Evolutionary conservation across 1,284 basidiomycete species (phyloP), one percentile per base, ranked within the genome.

Genomic region (Lignosus rhinocerotis): DNA sequence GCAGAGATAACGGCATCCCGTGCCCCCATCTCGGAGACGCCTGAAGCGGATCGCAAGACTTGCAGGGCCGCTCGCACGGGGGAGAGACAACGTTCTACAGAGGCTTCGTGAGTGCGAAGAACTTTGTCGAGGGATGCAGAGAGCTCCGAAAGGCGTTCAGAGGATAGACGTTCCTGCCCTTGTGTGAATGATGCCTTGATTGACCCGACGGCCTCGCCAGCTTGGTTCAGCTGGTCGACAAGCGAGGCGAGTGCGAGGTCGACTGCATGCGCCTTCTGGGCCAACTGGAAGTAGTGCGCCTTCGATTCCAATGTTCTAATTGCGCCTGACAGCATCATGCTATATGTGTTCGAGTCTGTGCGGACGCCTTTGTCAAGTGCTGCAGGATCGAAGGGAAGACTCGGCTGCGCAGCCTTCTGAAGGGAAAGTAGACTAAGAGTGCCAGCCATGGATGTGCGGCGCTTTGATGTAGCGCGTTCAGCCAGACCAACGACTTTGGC

Each of bases 321-420:
- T 25, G 78, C 78, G 12, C 85, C 84, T 6, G 79, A 79, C 16
- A 94, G 78, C 49, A 77, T 78, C 69, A 91, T 82, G 30, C 84
- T 78, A 63, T 85, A 85, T 6, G 80, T 76, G 69, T 94, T 94
- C 25, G 81, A 83, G 66, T 92, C 86, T 12, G 78, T 72, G 3
- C 92, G 87, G 33, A 93, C 87, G 36, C 76, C 76, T 47, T 81
- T 80, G 66, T 94, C 90, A 17, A 93, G 72, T n/a, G 73, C 72
- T 8, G 74, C 67, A 14, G 86, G 76, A 55, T 90, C 87, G 63
- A 92, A 81, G 0, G 86, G 81, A 11, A 82, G 67, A 48, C 79
- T 78, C 19, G 77, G 64, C 21, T 72, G 47, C 12, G 70, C 64
- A 16, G 72, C 67, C 32, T 73, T 66, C 36, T 72, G 68, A 21